Evolutionary conservation across 2,329 filamentous ascomycete genomes (phyloP).

Genomic region (Proliferodiscus dingleyae): DNA sequence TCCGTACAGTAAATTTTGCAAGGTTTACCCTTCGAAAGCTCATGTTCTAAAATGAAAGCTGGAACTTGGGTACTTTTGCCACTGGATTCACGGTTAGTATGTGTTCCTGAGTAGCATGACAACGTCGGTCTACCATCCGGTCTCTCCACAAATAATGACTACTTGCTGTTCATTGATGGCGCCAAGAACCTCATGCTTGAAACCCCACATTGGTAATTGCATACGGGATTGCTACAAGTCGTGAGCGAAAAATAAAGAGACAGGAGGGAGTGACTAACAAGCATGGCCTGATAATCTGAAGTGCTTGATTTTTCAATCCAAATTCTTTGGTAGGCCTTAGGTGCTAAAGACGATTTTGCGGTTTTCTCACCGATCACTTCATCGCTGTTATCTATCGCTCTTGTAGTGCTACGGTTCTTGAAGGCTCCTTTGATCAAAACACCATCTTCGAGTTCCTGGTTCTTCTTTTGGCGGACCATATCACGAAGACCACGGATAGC

Average conservation of each 20-base stretch:
- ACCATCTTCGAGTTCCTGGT: slow-evolving; percentile 67
- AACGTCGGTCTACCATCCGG: slow-evolving; percentile 61
- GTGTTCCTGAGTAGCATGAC: slow-evolving; percentile 1
- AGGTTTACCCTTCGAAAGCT: slow-evolving; percentile 70
- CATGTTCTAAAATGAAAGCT: slow-evolving; percentile 84
- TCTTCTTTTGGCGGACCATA: slow-evolving; percentile 63
- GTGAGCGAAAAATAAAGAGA: slow-evolving; percentile 27
- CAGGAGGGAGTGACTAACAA: slow-evolving; percentile 40
- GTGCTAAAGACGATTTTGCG: slow-evolving; percentile 16
- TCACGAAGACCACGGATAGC: slow-evolving; percentile 63
- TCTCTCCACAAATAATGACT: slow-evolving; percentile 93
- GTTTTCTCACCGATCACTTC: slow-evolving; percentile 36
- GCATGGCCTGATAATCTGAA: slow-evolving; percentile 71
- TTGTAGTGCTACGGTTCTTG: slow-evolving; percentile 50
- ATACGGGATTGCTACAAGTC: slow-evolving; percentile 51
- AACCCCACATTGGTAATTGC: slow-evolving; percentile 86
- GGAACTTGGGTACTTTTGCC: slow-evolving; percentile 99
- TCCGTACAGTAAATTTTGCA: slow-evolving; percentile 97
- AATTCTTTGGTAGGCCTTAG: slow-evolving; percentile 47
- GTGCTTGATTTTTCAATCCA: slow-evolving; percentile 55
- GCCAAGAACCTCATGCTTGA: slow-evolving; percentile 70
- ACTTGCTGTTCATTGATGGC: slow-evolving; percentile 77
- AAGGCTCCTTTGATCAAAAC: slow-evolving; percentile 76
- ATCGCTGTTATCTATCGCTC: slow-evolving; percentile 45
- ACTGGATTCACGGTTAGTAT: slow-evolving; percentile 33